Percentiles rank a stretch among this genome's conserved stretches.
phyloP scores from a whole-genome alignment of 2,329 filamentous ascomycete genomes.

The Aspergillus niger region DNA sequence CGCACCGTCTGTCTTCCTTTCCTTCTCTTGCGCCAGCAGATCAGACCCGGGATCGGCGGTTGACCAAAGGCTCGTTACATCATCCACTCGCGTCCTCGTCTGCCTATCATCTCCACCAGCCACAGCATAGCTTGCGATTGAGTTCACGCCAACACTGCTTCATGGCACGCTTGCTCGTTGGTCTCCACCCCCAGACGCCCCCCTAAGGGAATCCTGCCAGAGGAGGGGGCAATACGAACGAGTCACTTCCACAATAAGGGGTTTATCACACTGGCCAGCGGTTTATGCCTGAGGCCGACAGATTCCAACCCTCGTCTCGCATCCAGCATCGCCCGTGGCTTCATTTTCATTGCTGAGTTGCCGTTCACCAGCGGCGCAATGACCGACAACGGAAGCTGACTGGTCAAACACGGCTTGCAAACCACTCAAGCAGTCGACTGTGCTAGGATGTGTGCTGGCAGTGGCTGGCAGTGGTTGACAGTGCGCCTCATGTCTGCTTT shows the following conservation, averaged over 20 bases:
- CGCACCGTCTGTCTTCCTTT: neutral
- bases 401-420: no score
- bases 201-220: neutral
- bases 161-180: neutral
- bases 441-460: no score
- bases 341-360: neutral
- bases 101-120: neutral
- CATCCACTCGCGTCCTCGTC: slow-evolving; percentile 2
- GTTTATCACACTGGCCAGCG: no score
- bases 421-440: no score
- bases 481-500: no score
- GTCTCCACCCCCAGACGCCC: neutral
- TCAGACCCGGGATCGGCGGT: slow-evolving; percentile 7
- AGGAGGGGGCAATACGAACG: neutral
- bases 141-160: neutral
- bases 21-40: neutral
- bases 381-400: no score
- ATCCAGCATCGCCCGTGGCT: neutral
- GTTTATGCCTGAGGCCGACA: neutral
- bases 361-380: neutral
- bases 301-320: neutral
- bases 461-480: no score
- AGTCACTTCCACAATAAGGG: no score
- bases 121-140: slow-evolving; percentile 2
- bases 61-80: slow-evolving; percentile 4